phyloP scores from a whole-genome alignment of 1,139 yeast species.

The Suhomyces guaymorum region DNA sequence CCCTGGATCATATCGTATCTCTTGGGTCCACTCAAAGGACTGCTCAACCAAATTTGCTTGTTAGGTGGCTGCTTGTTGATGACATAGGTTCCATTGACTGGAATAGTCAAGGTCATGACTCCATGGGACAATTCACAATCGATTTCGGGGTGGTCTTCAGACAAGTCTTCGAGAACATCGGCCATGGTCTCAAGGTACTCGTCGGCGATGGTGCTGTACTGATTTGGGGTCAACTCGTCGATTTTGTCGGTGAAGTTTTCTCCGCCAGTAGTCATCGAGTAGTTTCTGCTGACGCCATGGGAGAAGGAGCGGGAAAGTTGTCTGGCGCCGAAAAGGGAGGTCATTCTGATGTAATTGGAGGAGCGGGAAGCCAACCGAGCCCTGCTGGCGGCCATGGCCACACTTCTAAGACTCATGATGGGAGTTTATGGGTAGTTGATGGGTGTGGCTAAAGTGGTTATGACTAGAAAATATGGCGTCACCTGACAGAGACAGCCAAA shows the following conservation, averaged over 20 bases:
- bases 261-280: constrained; percentile 49
- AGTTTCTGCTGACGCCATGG: constrained; percentile 11
- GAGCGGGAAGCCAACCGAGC: no score
- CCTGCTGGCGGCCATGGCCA: not conserved
- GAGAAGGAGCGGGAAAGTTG: not conserved
- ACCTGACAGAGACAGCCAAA: constrained; percentile 6
- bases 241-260: constrained; percentile 52
- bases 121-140: constrained; percentile 87
- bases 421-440: no score
- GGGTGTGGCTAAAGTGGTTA: constrained; percentile 3
- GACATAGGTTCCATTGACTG: constrained; percentile 76
- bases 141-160: constrained; percentile 57
- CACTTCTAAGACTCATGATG: constrained; percentile 2
- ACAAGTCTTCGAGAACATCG: constrained; percentile 62
- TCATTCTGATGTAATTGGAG: no score
- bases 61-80: constrained; percentile 94
- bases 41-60: constrained; percentile 88
- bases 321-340: not conserved
- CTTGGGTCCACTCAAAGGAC: constrained; percentile 93
- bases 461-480: not conserved
- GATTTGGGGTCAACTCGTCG: constrained; percentile 42
- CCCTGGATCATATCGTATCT: constrained; percentile 57
- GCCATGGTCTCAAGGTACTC: constrained; percentile 63
- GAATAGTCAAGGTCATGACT: constrained; percentile 68
- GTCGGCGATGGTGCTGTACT: constrained; percentile 62